These are phyloP conservation scores for Trichosporon sp. DNA, from an alignment of 1,284 basidiomycete genomes.

Conservation along the genomic window DNA sequence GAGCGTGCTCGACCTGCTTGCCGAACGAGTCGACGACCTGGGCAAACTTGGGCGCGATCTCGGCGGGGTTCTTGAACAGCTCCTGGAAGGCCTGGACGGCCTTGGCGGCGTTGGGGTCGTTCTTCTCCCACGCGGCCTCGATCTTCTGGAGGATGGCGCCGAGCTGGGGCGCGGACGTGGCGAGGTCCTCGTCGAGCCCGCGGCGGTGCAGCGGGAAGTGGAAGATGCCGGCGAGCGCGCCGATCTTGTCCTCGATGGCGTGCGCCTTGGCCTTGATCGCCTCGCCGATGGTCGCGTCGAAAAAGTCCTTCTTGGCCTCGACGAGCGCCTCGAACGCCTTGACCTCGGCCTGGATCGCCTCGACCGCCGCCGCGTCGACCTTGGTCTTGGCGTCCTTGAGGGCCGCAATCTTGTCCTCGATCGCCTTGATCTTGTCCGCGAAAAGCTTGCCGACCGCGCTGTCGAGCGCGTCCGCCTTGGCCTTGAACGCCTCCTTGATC, in stretches of 20 bases:
- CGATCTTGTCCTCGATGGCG: background rate
- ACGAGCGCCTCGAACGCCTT: background rate
- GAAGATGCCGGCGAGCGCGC: background rate
- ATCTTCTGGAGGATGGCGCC: background rate
- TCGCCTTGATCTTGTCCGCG: background rate
- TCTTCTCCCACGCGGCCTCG: background rate
- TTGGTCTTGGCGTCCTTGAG: background rate
- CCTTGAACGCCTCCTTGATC: background rate
- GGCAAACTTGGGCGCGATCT: background rate
- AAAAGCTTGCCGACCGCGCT: background rate
- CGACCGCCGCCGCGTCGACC: background rate
- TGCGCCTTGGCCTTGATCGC: background rate
- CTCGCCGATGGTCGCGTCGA: background rate
- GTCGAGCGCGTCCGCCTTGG: background rate
- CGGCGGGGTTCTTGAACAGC: background rate
- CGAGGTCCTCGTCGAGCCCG: background rate
- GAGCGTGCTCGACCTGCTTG: background rate
- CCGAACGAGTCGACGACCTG: background rate
- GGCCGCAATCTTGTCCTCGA: background rate
- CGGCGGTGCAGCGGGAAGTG: background rate
- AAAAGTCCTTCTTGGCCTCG: background rate
- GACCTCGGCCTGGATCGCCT: background rate
- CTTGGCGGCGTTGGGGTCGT: background rate
- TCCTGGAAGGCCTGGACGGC: background rate
- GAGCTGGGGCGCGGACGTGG: background rate